Conservation (phyloP, 768 basidiomycete genomes). For the Lentinus brumalis region DNA sequence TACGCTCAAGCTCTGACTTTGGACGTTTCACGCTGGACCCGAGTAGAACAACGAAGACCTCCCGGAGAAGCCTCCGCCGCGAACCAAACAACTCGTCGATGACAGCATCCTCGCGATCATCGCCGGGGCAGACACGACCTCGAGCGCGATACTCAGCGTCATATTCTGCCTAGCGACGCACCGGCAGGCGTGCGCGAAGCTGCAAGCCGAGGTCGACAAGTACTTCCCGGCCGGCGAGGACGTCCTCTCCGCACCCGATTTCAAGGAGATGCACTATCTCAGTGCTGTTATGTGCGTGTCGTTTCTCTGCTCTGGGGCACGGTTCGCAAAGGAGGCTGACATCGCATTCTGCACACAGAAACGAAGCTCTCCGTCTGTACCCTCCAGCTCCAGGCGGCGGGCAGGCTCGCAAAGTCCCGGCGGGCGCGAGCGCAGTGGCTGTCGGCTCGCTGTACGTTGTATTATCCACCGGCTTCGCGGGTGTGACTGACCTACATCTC, state of each 20-base stretch:
- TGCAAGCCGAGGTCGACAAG: conserved; percentile 30
- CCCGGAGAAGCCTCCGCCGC: conserved; percentile 1
- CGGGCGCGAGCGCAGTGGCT: conserved; percentile 26
- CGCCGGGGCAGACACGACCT: conserved; percentile 34
- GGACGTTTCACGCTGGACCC: no score
- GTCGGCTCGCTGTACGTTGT: conserved; percentile 34
- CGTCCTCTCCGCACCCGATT: conserved; percentile 19
- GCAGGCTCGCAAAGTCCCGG: not conserved
- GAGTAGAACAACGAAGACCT: conserved; percentile 22
- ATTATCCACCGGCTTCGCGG: no score
- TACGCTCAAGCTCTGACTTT: no score
- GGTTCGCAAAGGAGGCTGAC: not conserved
- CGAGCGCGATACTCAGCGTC: conserved; percentile 23
- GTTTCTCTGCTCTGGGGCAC: no score
- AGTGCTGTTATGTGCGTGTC: conserved; percentile 36
- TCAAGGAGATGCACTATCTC: conserved; percentile 32
- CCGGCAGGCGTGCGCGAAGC: conserved; percentile 14
- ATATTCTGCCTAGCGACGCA: conserved; percentile 29
- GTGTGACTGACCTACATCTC: no score
- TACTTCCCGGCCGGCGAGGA: conserved; percentile 24
- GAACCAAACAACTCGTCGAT: conserved; percentile 1
- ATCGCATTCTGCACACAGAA: not conserved
- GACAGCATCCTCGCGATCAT: conserved; percentile 28
- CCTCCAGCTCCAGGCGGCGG: not conserved
- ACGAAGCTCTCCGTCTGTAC: not conserved